phyloP scores from a whole-genome alignment of 306 rosid genomes.

The Cicer cuneatum region DNA sequence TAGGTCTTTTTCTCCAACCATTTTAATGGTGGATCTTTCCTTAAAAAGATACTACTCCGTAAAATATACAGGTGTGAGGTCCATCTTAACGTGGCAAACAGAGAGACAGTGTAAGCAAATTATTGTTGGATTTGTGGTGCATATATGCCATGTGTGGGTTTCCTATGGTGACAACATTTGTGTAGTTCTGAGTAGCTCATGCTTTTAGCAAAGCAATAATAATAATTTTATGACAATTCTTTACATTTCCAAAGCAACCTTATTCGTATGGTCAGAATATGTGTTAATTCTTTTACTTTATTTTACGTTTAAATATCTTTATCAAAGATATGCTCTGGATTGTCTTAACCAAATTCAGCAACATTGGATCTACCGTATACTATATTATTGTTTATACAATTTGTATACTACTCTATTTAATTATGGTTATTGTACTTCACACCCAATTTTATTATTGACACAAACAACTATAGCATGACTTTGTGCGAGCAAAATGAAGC shows the following conservation, averaged over 20 bases:
- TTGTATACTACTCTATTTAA: no score
- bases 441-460: no score
- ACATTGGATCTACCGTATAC: background rate
- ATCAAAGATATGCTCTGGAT: slow-evolving; percentile 29
- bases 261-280: slow-evolving; percentile 14
- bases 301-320: background rate
- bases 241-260: slow-evolving; percentile 41
- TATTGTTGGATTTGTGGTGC: slow-evolving; percentile 50
- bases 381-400: no score
- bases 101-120: slow-evolving; percentile 51
- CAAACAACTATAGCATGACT: no score
- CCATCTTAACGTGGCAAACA: slow-evolving; percentile 47
- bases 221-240: background rate
- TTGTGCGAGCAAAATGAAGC: no score
- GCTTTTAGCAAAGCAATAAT: background rate
- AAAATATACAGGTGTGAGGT: slow-evolving; percentile 8
- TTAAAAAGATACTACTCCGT: background rate
- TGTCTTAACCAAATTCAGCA: slow-evolving; percentile 30
- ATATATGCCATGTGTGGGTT: slow-evolving; percentile 46
- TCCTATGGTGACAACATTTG: slow-evolving; percentile 20
- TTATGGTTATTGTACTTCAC: no score
- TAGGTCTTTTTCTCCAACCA: background rate
- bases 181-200: background rate
- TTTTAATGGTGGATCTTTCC: background rate
- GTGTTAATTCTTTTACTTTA: background rate